Base-by-base conservation (phyloP, 1,284 basidiomycete genomes). In the Cystobasidium slooffiae region DNA sequence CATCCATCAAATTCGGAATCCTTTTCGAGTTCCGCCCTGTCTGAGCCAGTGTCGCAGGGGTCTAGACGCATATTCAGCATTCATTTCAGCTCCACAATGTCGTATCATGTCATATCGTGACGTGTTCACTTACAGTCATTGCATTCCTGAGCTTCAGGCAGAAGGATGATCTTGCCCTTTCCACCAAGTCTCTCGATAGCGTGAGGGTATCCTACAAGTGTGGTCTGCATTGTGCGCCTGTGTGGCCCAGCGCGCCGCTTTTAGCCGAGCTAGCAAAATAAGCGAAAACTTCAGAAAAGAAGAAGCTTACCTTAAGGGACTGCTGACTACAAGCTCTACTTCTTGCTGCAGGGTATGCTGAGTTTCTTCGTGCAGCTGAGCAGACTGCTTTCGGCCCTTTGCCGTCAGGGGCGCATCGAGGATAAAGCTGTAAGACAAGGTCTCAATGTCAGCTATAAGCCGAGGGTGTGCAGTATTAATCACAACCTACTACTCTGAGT, bases 221-320 rank as follows among this genome's bases (percentile, higher is more conserved):
- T 81, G 9, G 82, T 83, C 76, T 82, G 81, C 78, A 83, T 79
- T 0, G 82, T 79, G 49, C 83, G 79, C 14, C 82, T 78, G n/a
- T 81, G 75, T 79, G 81, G 7, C 6, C 31, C 10, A n/a, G 16
- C 6, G 9, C 46, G 14, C 16, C 43, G 7, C 12, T 6, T 8
- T n/a, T 55, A 55, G 65, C 22, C n/a, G 24, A 37, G 47, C 3
- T 8, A 22, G 18, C 22, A 41, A 3, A 31, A 12, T 3, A n/a
- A 46, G 65, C 41, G 6, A 49, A 49, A 8, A 46, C 6, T 44
- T 1, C 6, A 47, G 22, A 24, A 12, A 4, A 55, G 10, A 7
- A 55, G 22, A 9, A 18, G 44, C 63, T 22, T 1, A 47, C 78
- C 80, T 67, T 61, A 82, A 79, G 24, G 81, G 81, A 8, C 81